Conservation (phyloP, 805 yeast genomes). For the Pichia nanzhaoensis region DNA sequence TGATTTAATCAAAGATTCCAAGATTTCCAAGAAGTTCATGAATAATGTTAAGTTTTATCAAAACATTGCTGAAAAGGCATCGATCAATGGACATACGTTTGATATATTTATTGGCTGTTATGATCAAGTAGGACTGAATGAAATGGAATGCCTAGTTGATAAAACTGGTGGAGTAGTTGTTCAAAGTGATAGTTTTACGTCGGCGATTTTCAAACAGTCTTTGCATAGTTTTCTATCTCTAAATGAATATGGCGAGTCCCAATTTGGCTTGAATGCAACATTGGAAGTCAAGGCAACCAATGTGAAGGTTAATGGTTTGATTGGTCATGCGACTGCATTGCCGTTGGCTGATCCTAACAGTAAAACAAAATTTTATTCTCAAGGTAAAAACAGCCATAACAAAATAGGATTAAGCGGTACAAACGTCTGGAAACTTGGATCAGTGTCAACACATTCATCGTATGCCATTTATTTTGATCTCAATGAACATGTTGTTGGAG, state of each 20-base stretch:
- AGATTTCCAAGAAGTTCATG: slow-evolving; percentile 34
- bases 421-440: slow-evolving; percentile 54
- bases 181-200: slow-evolving; percentile 57
- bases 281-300: slow-evolving; percentile 51
- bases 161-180: slow-evolving; percentile 59
- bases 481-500: slow-evolving; percentile 10
- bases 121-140: slow-evolving; percentile 62
- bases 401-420: slow-evolving; percentile 46
- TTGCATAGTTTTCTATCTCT: slow-evolving; percentile 42
- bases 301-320: slow-evolving; percentile 48
- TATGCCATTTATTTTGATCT: slow-evolving; percentile 55
- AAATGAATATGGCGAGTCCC: slow-evolving; percentile 31
- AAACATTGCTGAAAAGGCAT: slow-evolving; percentile 40
- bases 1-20: slow-evolving; percentile 43
- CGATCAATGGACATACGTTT: slow-evolving; percentile 46
- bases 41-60: slow-evolving; percentile 43
- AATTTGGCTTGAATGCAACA: slow-evolving; percentile 54
- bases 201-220: slow-evolving; percentile 64
- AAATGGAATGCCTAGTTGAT: slow-evolving; percentile 53
- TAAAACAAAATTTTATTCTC: slow-evolving; percentile 2
- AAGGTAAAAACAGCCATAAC: slow-evolving; percentile 17
- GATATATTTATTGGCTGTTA: slow-evolving; percentile 59
- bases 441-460: slow-evolving; percentile 49
- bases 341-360: not conserved
- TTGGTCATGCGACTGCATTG: slow-evolving; percentile 56